phyloP scores from a whole-genome alignment of 495 filamentous ascomycete genomes.

The Lindgomyces ingoldianus region DNA sequence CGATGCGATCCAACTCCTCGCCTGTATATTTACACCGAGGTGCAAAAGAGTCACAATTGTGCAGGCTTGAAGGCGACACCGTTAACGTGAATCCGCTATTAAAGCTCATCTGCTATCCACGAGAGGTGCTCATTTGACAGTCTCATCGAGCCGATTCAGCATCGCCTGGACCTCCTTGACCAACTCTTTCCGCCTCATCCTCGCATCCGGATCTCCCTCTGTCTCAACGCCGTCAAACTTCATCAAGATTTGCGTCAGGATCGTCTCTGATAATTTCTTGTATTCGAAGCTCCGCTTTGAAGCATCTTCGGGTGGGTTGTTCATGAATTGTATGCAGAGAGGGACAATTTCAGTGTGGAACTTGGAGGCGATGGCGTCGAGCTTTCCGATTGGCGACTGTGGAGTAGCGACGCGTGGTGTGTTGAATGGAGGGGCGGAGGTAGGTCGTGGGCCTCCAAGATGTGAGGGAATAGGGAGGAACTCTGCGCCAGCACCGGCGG shows the following conservation, averaged over 20 bases:
- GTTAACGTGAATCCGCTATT: no score
- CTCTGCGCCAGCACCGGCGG: conserved; percentile 19
- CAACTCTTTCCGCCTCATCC: conserved; percentile 30
- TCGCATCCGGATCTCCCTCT: conserved; percentile 31
- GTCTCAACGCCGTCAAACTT: conserved; percentile 47
- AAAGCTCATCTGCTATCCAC: not conserved
- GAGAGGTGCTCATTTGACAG: not conserved
- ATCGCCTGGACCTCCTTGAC: conserved; percentile 38
- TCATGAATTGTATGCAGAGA: conserved; percentile 63
- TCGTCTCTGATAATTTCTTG: conserved; percentile 76
- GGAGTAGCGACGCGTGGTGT: conserved; percentile 45
- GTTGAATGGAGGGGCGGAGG: conserved; percentile 27
- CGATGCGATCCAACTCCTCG: not conserved
- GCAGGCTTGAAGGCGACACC: not conserved
- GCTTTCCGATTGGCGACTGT: conserved; percentile 63
- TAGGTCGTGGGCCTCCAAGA: conserved; percentile 52
- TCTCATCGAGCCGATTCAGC: conserved; percentile 32
- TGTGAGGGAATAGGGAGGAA: conserved; percentile 28
- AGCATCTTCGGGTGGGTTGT: conserved; percentile 65
- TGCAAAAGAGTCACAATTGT: not conserved
- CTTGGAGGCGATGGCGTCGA: conserved; percentile 66
- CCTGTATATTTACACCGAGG: not conserved
- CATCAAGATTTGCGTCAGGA: conserved; percentile 78
- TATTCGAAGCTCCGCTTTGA: conserved; percentile 77
- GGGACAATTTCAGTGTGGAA: conserved; percentile 70